Conservation (phyloP, 495 filamentous ascomycete genomes). For the Lepraria neglecta region DNA sequence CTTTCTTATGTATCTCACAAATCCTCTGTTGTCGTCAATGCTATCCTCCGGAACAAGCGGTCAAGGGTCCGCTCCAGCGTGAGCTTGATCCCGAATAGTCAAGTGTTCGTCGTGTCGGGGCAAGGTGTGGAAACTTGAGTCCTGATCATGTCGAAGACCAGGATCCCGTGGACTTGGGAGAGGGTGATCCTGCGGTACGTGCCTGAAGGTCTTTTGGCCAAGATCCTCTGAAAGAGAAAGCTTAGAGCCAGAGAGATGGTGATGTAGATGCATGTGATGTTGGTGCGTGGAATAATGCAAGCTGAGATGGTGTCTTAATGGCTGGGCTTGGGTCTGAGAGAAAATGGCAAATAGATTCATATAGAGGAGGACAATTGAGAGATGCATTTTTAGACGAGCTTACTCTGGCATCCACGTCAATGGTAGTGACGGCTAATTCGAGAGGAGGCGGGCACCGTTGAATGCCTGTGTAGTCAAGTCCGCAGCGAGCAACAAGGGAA, state of each 20-base stretch:
- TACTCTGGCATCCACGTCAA: neutral
- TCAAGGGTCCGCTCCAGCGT: too few relatives aligned
- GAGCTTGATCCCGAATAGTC: too few relatives aligned
- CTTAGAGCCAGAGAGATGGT: neutral
- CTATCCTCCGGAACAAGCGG: too few relatives aligned
- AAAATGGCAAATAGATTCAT: neutral
- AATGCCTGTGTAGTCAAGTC: neutral
- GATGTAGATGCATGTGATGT: constrained; percentile 9
- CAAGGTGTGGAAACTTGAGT: neutral
- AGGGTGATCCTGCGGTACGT: neutral
- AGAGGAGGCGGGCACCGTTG: too few relatives aligned
- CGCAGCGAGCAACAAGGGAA: constrained; percentile 10
- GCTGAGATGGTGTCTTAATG: constrained; percentile 10
- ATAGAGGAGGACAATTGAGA: constrained; percentile 5
- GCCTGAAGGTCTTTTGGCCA: neutral
- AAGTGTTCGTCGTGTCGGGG: too few relatives aligned
- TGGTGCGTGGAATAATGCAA: neutral
- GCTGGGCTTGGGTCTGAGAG: constrained; percentile 10
- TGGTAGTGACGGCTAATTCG: too few relatives aligned
- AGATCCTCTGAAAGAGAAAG: neutral
- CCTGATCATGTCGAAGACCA: neutral
- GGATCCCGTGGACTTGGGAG: neutral
- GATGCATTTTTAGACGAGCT: neutral
- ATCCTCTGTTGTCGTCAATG: too few relatives aligned
- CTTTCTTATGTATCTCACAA: too few relatives aligned